Evolutionary conservation across 108 stramenopile species (phyloP), one percentile per base, ranked within the genome.

Genomic region (Chaetoceros muelleri): DNA sequence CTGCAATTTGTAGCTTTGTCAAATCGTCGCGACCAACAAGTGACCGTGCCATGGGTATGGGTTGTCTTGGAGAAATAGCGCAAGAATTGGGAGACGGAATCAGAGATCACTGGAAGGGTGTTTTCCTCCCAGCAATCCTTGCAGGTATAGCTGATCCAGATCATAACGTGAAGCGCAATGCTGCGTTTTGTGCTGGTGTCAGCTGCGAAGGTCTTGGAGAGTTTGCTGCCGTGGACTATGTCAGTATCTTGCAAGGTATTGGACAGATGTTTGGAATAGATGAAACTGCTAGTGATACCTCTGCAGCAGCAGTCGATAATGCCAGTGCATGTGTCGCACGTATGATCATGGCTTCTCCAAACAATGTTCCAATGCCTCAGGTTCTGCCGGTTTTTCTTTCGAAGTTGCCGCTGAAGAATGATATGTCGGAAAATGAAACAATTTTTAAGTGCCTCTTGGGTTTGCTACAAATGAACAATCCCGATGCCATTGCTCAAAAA

Each of bases 371-470:
- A n/a, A 48, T 93, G 66, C 64, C 71, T 16, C 84, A 92, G 61
- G 93, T 97, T 20, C 72, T 98, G 45, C 94, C 95, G 2, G 91
- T 84, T 46, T 26, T 98, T 10, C 75, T 96, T 24, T 73, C 74
- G 48, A 58, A 69, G 0, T 64, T 98, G 52, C 97, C 97, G 18
- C 68, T 98, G 50, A 90, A 89, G 71, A 85, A 66, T 40, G 97
- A 98, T 66, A 87, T 82, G 82, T 84, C 87, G 24, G 97, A 98
- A 73, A 95, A 96, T 61, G 88, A 91, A 67, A 87, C 94, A 16
- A 90, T 96, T 1, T 98, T 95, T 85, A 86, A 68, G 29, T 95
- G 93, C 64, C 58, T 98, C 30, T 65, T 88, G 28, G 89, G 91
- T 28, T 71, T 98, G 62, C 49, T 95, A 26, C 75, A 90, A 63